These are phyloP conservation scores for Neolentinus lepideus DNA, from an alignment of 1,284 basidiomycete genomes.

Conservation along the genomic window DNA sequence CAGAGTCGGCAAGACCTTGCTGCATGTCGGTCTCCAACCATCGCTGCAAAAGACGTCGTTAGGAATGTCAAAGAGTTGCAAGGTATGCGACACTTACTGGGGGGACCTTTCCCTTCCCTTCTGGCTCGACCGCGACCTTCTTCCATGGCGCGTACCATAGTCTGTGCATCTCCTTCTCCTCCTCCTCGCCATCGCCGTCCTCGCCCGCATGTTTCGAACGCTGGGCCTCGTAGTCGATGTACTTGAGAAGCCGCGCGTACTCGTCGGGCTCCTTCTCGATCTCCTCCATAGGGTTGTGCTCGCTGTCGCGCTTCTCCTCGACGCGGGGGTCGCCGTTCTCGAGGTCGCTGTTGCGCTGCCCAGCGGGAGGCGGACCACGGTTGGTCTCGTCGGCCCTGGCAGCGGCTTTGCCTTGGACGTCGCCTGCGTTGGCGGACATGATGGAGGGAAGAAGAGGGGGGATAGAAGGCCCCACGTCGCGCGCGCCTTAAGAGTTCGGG, in stretches of 20 bases:
- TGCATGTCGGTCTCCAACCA: conserved; percentile 40
- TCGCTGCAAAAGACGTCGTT: not conserved
- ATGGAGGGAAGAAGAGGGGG: not conserved
- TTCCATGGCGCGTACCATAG: conserved; percentile 30
- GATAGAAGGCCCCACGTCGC: not conserved
- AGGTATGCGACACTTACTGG: conserved; percentile 9
- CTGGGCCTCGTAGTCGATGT: conserved; percentile 12
- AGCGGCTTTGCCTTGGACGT: not conserved
- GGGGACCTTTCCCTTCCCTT: conserved; percentile 20
- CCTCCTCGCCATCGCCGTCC: conserved; percentile 10
- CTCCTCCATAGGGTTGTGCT: conserved; percentile 1
- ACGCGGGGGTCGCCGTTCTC: conserved; percentile 11
- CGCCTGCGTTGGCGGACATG: not conserved
- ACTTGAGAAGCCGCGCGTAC: conserved; percentile 14
- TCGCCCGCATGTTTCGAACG: conserved; percentile 8
- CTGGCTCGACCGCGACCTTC: conserved; percentile 21
- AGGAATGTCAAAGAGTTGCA: not conserved
- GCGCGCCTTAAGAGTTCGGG: not conserved
- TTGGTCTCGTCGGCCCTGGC: not conserved
- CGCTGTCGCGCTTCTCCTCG: conserved; percentile 8
- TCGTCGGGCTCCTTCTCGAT: conserved; percentile 11
- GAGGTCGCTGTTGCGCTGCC: conserved; percentile 4
- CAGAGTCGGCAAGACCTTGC: conserved; percentile 32
- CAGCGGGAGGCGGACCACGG: not conserved
- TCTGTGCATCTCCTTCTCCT: conserved; percentile 10